Evolutionary conservation across 495 filamentous ascomycete genomes (phyloP).

Genomic region (Ramalina intermedia): DNA sequence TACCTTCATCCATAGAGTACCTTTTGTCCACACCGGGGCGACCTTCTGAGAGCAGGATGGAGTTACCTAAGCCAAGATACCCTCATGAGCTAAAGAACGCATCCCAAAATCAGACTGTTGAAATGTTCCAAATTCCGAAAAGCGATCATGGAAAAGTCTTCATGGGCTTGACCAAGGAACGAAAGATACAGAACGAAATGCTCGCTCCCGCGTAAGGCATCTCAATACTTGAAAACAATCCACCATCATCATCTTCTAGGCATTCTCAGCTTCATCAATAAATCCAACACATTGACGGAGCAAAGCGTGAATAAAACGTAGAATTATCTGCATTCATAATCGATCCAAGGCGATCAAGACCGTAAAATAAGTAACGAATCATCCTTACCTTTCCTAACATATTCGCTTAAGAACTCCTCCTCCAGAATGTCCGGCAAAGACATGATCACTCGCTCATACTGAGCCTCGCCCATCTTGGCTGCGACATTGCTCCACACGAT

Average conservation of each 20-base stretch:
- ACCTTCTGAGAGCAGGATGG: constrained; percentile 87
- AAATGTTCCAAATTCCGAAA: too few relatives aligned
- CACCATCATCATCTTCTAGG: too few relatives aligned
- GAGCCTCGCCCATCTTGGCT: constrained; percentile 24
- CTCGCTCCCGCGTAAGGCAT: too few relatives aligned
- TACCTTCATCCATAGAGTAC: constrained; percentile 60
- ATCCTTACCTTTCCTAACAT: constrained; percentile 64
- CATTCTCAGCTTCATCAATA: too few relatives aligned
- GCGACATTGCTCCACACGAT: constrained; percentile 41
- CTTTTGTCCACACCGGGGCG: constrained; percentile 64
- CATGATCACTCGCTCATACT: constrained; percentile 62
- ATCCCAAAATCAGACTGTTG: background rate
- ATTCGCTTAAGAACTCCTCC: constrained; percentile 68
- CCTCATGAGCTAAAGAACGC: background rate
- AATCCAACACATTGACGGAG: too few relatives aligned
- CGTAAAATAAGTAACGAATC: background rate
- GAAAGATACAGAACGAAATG: too few relatives aligned
- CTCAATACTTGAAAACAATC: too few relatives aligned
- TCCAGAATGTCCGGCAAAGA: constrained; percentile 55
- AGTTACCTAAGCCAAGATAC: constrained; percentile 43
- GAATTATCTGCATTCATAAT: too few relatives aligned
- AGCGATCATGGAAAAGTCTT: too few relatives aligned
- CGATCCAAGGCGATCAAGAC: background rate
- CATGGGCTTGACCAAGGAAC: too few relatives aligned
- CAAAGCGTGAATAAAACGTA: too few relatives aligned